phyloP scores from a whole-genome alignment of 2,329 filamentous ascomycete species.

The Chaetomium globosum region DNA sequence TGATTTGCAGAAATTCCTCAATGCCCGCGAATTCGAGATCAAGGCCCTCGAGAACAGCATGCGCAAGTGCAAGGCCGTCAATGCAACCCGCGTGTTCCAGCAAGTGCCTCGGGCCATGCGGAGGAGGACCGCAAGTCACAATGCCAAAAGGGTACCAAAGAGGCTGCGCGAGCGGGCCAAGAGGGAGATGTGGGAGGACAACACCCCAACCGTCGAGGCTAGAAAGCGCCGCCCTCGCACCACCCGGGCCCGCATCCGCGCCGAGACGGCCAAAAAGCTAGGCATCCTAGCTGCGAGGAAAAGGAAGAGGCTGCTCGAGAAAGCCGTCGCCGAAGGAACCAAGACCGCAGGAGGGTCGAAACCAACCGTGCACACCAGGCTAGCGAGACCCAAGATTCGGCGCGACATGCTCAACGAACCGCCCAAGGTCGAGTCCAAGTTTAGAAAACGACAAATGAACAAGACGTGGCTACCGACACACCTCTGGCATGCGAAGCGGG shows the following conservation, averaged over 20 bases:
- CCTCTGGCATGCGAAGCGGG: slow-evolving; percentile 88
- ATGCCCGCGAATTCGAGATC: slow-evolving; percentile 87
- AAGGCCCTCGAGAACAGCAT: slow-evolving; percentile 81
- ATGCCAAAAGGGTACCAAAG: slow-evolving; percentile 85
- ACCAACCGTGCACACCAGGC: slow-evolving; percentile 44
- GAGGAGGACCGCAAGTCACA: slow-evolving; percentile 89
- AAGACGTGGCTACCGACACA: slow-evolving; percentile 97
- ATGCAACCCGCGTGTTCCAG: slow-evolving; percentile 79
- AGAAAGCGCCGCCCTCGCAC: slow-evolving; percentile 63
- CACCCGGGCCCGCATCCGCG: slow-evolving; percentile 63
- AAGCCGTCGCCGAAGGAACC: slow-evolving; percentile 37
- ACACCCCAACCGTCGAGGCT: slow-evolving; percentile 77
- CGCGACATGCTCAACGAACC: slow-evolving; percentile 68
- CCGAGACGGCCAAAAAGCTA: slow-evolving; percentile 74
- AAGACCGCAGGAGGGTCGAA: slow-evolving; percentile 31
- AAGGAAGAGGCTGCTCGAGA: slow-evolving; percentile 49
- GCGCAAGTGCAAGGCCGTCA: slow-evolving; percentile 65
- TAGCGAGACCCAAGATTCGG: slow-evolving; percentile 66
- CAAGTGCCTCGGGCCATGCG: slow-evolving; percentile 82
- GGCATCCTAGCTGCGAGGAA: slow-evolving; percentile 63
- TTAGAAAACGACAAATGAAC: slow-evolving; percentile 78
- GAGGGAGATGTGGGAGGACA: slow-evolving; percentile 81
- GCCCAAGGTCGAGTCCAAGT: slow-evolving; percentile 62
- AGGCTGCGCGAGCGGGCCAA: slow-evolving; percentile 70
- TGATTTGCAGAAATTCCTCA: slow-evolving; percentile 81